A percentile compares a stretch with the other conserved stretches of the same genome.
Conservation (phyloP, 306 rosid genomes). For the Vigna angularis region DNA sequence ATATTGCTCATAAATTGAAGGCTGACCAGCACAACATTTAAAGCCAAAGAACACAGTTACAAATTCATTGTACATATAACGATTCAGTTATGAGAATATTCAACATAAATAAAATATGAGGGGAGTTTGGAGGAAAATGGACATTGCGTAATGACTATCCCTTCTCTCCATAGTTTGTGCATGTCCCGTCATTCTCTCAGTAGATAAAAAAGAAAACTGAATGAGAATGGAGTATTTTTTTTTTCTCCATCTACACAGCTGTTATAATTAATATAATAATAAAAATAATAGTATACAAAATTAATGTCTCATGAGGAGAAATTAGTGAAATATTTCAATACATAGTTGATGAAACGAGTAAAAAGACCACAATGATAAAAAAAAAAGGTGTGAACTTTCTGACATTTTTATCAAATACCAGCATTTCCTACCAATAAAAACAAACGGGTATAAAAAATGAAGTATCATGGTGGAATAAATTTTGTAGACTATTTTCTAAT, state of each 20-base stretch:
- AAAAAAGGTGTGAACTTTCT: not conserved
- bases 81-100: not conserved
- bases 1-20: not conserved
- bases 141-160: not conserved
- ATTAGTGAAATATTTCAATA: constrained; percentile 3
- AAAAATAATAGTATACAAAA: not conserved
- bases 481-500: not conserved
- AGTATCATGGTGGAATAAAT: not conserved
- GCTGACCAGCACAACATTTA: constrained; percentile 14
- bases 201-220: not conserved
- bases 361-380: constrained; percentile 7
- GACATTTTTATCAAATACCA: not conserved
- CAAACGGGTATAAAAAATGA: not conserved
- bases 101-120: not conserved
- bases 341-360: not conserved
- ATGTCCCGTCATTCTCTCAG: constrained; percentile 12
- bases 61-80: constrained; percentile 2
- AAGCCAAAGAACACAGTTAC: constrained; percentile 6
- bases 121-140: not conserved
- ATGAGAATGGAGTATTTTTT: not conserved
- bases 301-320: not conserved
- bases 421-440: constrained; percentile 6
- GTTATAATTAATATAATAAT: not conserved
- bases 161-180: constrained; percentile 8
- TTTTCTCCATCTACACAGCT: not conserved